Evolutionary conservation across 345 rosid species (phyloP).

Genomic region (Salix caprea): DNA sequence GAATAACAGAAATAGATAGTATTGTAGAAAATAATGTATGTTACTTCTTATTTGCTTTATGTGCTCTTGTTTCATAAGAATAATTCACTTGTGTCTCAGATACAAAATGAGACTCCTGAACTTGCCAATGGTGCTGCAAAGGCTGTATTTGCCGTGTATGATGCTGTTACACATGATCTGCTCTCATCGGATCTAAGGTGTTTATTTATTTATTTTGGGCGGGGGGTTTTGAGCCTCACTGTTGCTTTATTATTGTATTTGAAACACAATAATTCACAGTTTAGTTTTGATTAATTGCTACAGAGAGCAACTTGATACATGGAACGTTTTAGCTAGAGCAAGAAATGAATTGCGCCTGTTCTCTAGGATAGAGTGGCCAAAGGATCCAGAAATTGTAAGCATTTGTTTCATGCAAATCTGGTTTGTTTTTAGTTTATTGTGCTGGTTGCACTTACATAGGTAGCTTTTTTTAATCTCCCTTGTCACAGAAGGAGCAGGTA

Average conservation of each 20-base stretch:
- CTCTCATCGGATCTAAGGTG: constrained; percentile 86
- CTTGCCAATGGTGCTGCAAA: constrained; percentile 86
- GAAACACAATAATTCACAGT: neutral
- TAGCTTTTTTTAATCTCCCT: constrained; percentile 13
- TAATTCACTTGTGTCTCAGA: constrained; percentile 46
- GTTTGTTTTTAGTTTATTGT: constrained; percentile 6
- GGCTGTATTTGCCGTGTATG: constrained; percentile 71
- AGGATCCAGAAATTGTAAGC: constrained; percentile 86
- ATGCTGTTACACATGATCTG: constrained; percentile 84
- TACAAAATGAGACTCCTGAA: constrained; percentile 63
- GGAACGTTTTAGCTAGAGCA: constrained; percentile 86
- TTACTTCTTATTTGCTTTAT: neutral
- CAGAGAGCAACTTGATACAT: constrained; percentile 97
- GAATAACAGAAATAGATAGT: too few species aligned
- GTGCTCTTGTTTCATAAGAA: neutral
- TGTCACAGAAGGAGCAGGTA: constrained; percentile 78
- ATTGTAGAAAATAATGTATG: too few species aligned
- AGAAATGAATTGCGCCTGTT: constrained; percentile 81
- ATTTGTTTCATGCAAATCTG: neutral
- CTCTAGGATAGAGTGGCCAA: constrained; percentile 85
- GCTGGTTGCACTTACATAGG: constrained; percentile 15
- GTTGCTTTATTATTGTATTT: neutral
- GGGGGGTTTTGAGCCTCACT: too few species aligned
- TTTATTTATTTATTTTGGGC: neutral
- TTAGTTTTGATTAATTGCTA: constrained; percentile 17